Conservation (phyloP, 768 basidiomycete species). For the Leucosporidium yakuticum region DNA sequence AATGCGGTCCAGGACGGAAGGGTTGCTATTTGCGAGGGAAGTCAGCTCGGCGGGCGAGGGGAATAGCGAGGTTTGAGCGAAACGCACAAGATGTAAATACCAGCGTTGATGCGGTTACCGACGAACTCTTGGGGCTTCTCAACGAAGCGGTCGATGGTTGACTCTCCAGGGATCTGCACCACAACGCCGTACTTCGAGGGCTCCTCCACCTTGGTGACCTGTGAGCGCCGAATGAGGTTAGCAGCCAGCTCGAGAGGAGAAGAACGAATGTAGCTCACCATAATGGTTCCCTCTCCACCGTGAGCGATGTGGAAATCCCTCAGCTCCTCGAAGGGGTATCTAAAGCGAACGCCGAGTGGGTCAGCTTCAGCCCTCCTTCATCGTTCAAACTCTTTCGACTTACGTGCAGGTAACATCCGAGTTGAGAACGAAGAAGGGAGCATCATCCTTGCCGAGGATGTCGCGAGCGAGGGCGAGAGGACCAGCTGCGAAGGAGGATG, state of each 20-base stretch:
- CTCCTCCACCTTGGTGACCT: conserved; percentile 51
- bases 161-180: conserved; percentile 46
- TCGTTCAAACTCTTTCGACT: too few relatives aligned
- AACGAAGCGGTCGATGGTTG: conserved; percentile 50
- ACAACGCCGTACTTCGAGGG: conserved; percentile 51
- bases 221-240: background rate
- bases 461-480: conserved; percentile 49
- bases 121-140: conserved; percentile 51
- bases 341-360: too few relatives aligned
- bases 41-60: too few relatives aligned
- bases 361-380: too few relatives aligned
- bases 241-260: background rate
- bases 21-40: too few relatives aligned
- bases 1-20: too few relatives aligned
- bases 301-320: conserved; percentile 50
- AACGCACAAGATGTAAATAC: conserved; percentile 53
- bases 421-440: conserved; percentile 52
- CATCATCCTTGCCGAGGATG: conserved; percentile 49
- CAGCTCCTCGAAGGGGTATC: conserved; percentile 50
- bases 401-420: conserved; percentile 49
- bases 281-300: conserved; percentile 49
- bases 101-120: conserved; percentile 51
- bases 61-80: conserved; percentile 42
- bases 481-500: conserved; percentile 41
- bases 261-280: conserved; percentile 38